Base-by-base conservation (phyloP, 2,329 filamentous ascomycete species). In the Pseudocercospora crystallina region DNA sequence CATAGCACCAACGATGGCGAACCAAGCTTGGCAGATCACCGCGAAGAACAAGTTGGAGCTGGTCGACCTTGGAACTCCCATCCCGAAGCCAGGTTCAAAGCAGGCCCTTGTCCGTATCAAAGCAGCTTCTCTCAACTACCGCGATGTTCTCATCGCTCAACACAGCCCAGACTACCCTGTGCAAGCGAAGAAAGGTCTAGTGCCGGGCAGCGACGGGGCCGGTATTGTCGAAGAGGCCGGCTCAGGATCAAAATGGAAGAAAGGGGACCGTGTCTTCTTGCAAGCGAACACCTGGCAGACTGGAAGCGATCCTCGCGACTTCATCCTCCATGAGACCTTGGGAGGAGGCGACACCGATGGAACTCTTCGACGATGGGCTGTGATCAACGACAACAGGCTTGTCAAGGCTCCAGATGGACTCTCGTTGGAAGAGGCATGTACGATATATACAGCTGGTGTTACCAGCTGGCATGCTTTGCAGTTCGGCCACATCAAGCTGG, bases 161-260 rank as follows among this genome's bases (percentile, higher is more conserved):
- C 54, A 59, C 36, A 49, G 43, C 20, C 59, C 57, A 12, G 11
- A 33, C 12, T 62, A 62, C 39, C 56, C 59, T 9, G 7, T 55
- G 20, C 44, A 9, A 5, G 43, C 51, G 37, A 60, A 60, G 14
- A 42, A 47, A 5, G 49, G 59, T 34, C 61, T 87, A n/a, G 79
- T 87, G 1, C 83, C 84, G 1, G 84, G 81, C 67, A 84, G 82
- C 32, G 85, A 89, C 67, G 86, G 86, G 76, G 85, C 83, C 67
- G 85, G 85, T 38, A 73, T 76, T 12, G 73, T 88, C 45, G 71
- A 80, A 3, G 65, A 73, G 11, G 59, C 77, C 26, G 80, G 80
- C 31, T 61, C 47, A 7, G 42, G 26, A n/a, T 59, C 56, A 5
- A 74, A 47, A 66, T 73, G 61, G 61, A 56, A 49, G 41, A 39